Base-by-base conservation (phyloP, 495 filamentous ascomycete species). In the Hyaloscypha finlandica region DNA sequence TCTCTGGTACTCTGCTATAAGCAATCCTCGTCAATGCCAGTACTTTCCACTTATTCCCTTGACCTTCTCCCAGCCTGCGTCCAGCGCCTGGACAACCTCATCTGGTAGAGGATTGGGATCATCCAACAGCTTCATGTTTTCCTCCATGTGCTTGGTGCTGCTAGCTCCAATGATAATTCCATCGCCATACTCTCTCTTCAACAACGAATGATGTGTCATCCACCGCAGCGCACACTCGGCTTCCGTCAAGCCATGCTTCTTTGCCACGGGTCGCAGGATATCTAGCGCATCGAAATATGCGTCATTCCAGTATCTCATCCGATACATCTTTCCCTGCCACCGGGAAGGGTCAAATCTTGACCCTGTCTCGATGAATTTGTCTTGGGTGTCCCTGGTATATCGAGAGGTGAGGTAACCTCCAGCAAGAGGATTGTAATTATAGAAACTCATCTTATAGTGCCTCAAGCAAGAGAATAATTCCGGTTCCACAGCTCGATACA, bases 271-370 rank as follows among this genome's bases (percentile, higher is more conserved):
- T 29, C 58, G 4, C 33, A 37, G 37, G 9, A 39, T 19, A 42
- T 60, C 58, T 1, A 60, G 11, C 35, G 58, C 58, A 29, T 60
- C 31, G 22, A 60, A 60, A n/a, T 39, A 42, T 9, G 14, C 12
- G 1, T 42, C 58, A 11, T 60, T 60, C 31, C 58, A 37, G n/a
- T 60, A 60, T 20, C n/a, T 29, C 9, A 11, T 32, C 37, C 8
- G 35, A 32, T 60, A 60, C 30, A 42, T 42, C 9, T 42, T 42
- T 20, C 63, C 63, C n/a, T 57, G 52, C 52, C 29, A 11, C 20
- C n/a, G 25, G 12, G 70, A 20, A 73, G 77, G 64, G 88, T 81
- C 63, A 83, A 87, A 77, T 87, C 95, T n/a, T 25, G 25, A 25
- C 25, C 25, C 25, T 25, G 25, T 25, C 25, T 25, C 25, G 25